These are phyloP conservation scores for Chalciporus pseudorubinellus DNA, from an alignment of 768 basidiomycete genomes.

Conservation along the genomic window DNA sequence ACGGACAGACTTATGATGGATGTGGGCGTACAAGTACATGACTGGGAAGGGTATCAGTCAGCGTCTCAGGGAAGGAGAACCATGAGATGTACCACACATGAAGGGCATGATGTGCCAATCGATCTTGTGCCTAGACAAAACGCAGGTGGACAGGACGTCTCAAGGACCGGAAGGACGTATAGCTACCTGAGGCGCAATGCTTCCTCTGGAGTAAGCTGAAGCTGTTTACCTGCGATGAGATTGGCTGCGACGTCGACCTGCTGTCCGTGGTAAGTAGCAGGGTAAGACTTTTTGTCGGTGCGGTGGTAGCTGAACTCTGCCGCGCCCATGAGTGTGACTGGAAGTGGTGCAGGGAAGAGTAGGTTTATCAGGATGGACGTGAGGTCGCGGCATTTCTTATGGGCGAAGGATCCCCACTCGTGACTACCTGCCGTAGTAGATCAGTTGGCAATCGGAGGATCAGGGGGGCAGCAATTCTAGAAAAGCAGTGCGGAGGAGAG, in stretches of 20 bases:
- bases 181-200: constrained; percentile 56
- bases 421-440: too few relatives aligned
- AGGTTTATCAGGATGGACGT: constrained; percentile 12
- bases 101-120: constrained; percentile 76
- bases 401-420: not conserved
- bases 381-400: constrained; percentile 20
- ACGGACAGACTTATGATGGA: not conserved
- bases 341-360: not conserved
- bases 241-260: constrained; percentile 64
- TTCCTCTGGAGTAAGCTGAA: constrained; percentile 45
- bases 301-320: constrained; percentile 8
- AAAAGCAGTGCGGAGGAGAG: too few relatives aligned
- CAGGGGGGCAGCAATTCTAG: too few relatives aligned
- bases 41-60: constrained; percentile 35
- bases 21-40: constrained; percentile 58
- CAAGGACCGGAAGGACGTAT: not conserved
- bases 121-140: constrained; percentile 58
- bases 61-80: not conserved
- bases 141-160: not conserved
- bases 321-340: constrained; percentile 9
- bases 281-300: not conserved
- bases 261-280: constrained; percentile 28
- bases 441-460: too few relatives aligned
- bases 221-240: constrained; percentile 44
- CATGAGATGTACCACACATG: constrained; percentile 65